phyloP scores from a whole-genome alignment of 371 early-diverging fungal genomes.

The Apophysomyces sp. region DNA sequence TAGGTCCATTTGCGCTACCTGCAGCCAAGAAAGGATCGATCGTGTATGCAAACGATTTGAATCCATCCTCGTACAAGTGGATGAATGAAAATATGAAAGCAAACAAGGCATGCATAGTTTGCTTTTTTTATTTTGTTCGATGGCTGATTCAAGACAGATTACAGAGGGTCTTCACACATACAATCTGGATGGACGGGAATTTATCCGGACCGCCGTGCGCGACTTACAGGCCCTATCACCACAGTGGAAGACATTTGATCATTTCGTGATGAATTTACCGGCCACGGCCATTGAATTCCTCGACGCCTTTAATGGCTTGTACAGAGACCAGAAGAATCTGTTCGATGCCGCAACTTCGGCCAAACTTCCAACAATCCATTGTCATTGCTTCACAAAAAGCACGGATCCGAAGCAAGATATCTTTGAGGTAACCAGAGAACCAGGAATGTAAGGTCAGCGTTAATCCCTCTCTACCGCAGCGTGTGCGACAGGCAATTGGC shows the following conservation, averaged over 20 bases:
- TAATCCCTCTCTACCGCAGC: conserved; percentile 12
- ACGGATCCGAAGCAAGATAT: conserved; percentile 73
- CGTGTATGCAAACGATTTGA: conserved; percentile 98
- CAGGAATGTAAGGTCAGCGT: not conserved
- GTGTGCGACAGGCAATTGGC: conserved; percentile 57
- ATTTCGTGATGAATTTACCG: conserved; percentile 98
- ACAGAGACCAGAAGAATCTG: conserved; percentile 42
- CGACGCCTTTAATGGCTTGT: conserved; percentile 76
- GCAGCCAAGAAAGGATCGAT: conserved; percentile 83
- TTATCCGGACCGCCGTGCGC: conserved; percentile 72
- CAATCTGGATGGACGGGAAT: conserved; percentile 92
- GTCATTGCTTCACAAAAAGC: conserved; percentile 92
- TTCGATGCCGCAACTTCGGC: conserved; percentile 34
- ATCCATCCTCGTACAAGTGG: conserved; percentile 87
- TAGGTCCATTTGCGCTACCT: conserved; percentile 98
- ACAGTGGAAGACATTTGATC: conserved; percentile 78
- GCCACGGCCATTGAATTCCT: conserved; percentile 96
- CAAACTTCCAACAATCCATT: conserved; percentile 85
- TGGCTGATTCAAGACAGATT: conserved; percentile 16
- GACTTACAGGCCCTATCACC: conserved; percentile 34
- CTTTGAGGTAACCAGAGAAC: conserved; percentile 47
- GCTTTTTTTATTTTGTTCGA: not conserved
- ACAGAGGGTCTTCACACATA: conserved; percentile 65
- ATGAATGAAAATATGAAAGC: conserved; percentile 76
- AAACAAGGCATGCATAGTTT: conserved; percentile 71